Evolutionary conservation across 1,139 yeast genomes (phyloP).

Genomic region (Zygotorulaspora mrakii): DNA sequence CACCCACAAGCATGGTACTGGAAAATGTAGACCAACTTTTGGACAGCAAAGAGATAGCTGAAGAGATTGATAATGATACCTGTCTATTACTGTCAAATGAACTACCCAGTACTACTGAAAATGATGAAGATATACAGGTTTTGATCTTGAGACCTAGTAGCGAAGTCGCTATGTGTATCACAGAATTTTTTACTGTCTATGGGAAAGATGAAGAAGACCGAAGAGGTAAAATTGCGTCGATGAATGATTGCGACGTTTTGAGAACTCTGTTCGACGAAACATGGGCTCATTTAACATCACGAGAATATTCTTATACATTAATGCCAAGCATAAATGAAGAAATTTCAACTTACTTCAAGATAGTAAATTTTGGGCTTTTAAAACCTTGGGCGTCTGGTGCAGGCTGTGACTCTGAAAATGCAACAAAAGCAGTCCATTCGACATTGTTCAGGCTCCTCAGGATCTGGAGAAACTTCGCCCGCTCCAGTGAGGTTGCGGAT

Average conservation of each 20-base stretch:
- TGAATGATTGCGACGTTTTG: slow-evolving; percentile 27
- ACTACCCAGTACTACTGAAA: slow-evolving; percentile 4
- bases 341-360: slow-evolving; percentile 7
- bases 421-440: background rate
- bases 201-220: slow-evolving; percentile 23
- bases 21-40: slow-evolving; percentile 34
- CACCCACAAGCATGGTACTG: slow-evolving; percentile 31
- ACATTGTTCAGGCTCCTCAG: background rate
- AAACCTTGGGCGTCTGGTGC: slow-evolving; percentile 24
- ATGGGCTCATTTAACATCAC: slow-evolving; percentile 31
- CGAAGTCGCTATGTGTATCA: slow-evolving; percentile 35
- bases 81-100: slow-evolving; percentile 22
- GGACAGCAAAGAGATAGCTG: slow-evolving; percentile 25
- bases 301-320: slow-evolving; percentile 19
- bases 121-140: slow-evolving; percentile 22
- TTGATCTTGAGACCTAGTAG: slow-evolving; percentile 31
- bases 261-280: slow-evolving; percentile 32
- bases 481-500: background rate
- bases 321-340: background rate
- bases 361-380: slow-evolving; percentile 23
- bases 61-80: slow-evolving; percentile 29
- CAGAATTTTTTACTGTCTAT: slow-evolving; percentile 35
- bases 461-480: background rate
- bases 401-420: slow-evolving; percentile 2
- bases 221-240: slow-evolving; percentile 17